Base-by-base conservation (phyloP, 139 green algal species). In the Chlorella sp. region DNA sequence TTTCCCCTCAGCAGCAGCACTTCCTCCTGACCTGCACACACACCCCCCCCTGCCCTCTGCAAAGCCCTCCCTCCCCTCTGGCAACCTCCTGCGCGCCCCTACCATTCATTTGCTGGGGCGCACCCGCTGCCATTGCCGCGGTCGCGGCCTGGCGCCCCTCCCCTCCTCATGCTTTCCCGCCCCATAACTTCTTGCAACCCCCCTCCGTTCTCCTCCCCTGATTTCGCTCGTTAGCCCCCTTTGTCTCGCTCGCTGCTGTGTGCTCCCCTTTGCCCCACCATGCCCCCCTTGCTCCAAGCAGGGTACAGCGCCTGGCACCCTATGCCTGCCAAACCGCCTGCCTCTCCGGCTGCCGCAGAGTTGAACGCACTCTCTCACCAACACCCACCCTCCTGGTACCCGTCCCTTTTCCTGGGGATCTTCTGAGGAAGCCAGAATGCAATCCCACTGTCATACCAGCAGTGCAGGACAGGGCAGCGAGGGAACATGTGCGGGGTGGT, bases 181-280 rank as follows among this genome's bases (percentile, higher is more conserved):
- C 11, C 34, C 79, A 85, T 85, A 66, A 48, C 64, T 34, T 61
- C 48, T 61, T 84, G 78, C 48, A 83, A 24, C 77, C 77, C 78
- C 78, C 78, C 40, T 37, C 4, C 78, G 22, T 61, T 48, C 34
- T 32, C 32, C 15, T 53, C 34, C 19, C 75, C 28, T 81, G 26
- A 61, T 84, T 84, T 84, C 78, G 78, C 61, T 83, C 11, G 78
- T 64, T 84, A 22, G 40, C 40, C 75, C 76, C 39, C 78, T 37
- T 14, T 64, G 26, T 28, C 26, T 40, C n/a, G 73, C 73, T 79
- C 32, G n/a, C 32, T 79, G 73, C 73, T 79, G 48, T 57, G 48
- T 57, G 48, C 48, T 57, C 48, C 48, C 48, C 48, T 57, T 57
- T 57, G 48, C 48, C 48, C 48, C 48, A 57, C 5, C 48, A 57